These are phyloP conservation scores for Hemerocallis citrina DNA, from an alignment of 106 monocot genomes.

Conservation along the genomic window DNA sequence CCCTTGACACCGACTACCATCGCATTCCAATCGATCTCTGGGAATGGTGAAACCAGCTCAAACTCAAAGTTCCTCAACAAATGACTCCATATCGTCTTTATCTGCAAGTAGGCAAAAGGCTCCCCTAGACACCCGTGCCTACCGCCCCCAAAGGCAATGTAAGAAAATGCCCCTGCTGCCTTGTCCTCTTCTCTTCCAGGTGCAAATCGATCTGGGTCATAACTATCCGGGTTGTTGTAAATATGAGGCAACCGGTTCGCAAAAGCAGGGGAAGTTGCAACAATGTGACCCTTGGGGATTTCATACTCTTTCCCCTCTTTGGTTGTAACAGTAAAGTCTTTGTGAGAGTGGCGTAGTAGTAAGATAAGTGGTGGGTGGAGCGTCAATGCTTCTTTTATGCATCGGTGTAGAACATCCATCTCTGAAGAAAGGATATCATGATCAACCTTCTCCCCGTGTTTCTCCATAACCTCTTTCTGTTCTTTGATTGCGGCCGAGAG, in stretches of 20 bases:
- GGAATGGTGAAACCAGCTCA: constrained; percentile 85
- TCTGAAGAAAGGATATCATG: constrained; percentile 85
- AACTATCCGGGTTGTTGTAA: constrained; percentile 76
- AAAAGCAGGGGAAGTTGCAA: constrained; percentile 89
- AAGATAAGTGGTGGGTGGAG: constrained; percentile 98
- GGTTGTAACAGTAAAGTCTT: constrained; percentile 74
- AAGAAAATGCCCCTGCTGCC: constrained; percentile 80
- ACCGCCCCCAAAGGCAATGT: constrained; percentile 95
- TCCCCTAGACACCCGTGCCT: constrained; percentile 96
- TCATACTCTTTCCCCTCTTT: constrained; percentile 80
- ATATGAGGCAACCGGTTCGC: constrained; percentile 86
- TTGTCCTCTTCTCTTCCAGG: constrained; percentile 94
- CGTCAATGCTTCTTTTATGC: constrained; percentile 94
- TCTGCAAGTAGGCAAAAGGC: constrained; percentile 93
- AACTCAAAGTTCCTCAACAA: constrained; percentile 93
- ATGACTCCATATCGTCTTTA: constrained; percentile 98
- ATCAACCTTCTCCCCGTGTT: constrained; percentile 64
- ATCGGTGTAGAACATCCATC: constrained; percentile 87
- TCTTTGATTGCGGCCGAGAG: constrained; percentile 58
- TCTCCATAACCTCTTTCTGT: constrained; percentile 62
- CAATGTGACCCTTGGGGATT: constrained; percentile 80
- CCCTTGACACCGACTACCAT: constrained; percentile 98
- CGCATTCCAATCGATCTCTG: constrained; percentile 89
- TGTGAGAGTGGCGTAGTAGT: constrained; percentile 81
- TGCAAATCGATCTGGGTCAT: constrained; percentile 67